phyloP scores from a whole-genome alignment of 1,284 basidiomycete genomes.

The Malassezia slooffiae region DNA sequence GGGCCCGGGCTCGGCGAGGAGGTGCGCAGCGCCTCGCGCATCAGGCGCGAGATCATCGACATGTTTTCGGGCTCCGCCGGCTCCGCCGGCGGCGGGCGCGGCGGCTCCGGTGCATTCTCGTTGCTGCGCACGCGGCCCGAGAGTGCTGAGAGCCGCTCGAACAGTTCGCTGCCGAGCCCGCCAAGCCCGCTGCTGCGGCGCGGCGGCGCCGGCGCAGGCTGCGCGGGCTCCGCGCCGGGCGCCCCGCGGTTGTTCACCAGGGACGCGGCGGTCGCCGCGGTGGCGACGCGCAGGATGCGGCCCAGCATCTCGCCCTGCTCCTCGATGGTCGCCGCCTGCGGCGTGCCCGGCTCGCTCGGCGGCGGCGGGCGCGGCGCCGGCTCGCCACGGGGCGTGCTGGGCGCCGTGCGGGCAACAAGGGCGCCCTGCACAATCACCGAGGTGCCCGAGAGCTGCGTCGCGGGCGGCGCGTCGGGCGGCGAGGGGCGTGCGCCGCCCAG shows the following conservation, averaged over 20 bases:
- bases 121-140: conserved; percentile 10
- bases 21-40: conserved; percentile 15
- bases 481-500: conserved; percentile 3
- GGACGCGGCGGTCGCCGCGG: conserved; percentile 41
- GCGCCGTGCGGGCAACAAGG: conserved; percentile 24
- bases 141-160: conserved; percentile 16
- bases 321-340: conserved; percentile 34
- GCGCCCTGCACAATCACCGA: conserved; percentile 44
- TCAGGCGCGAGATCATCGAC: conserved; percentile 14
- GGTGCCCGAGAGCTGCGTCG: conserved; percentile 18
- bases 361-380: background rate
- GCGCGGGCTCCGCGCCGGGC: conserved; percentile 1
- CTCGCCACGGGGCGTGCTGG: background rate
- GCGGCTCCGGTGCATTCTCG: background rate
- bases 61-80: conserved; percentile 7
- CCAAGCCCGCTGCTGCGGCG: background rate
- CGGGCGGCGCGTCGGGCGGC: background rate
- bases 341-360: background rate
- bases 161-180: conserved; percentile 17
- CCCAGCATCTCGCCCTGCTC: conserved; percentile 43
- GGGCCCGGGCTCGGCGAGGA: background rate
- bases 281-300: conserved; percentile 35
- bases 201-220: no score
- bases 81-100: background rate
- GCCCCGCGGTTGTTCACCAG: conserved; percentile 24